A percentile compares a stretch with the other conserved stretches of the same genome.
Evolutionary conservation across 2,329 filamentous ascomycete genomes (phyloP).

Genomic region (Botrytis byssoidea): DNA sequence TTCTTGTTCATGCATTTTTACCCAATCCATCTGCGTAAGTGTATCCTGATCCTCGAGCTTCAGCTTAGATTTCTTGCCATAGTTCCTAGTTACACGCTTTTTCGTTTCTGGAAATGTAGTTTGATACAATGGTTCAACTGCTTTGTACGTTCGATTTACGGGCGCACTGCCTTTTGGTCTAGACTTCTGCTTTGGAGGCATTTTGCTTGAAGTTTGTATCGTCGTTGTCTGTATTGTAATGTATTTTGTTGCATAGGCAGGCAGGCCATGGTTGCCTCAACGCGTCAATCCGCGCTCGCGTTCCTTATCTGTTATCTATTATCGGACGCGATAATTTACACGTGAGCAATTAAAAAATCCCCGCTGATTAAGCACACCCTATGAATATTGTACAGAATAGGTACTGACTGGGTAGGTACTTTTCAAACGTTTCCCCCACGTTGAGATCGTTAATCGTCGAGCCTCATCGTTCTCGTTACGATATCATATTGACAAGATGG

Average conservation of each 20-base stretch:
- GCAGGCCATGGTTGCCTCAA: not conserved
- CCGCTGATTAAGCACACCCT: not conserved
- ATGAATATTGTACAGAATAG: not conserved
- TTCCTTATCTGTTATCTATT: not conserved
- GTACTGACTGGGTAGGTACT: not conserved
- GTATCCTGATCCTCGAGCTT: slow-evolving; percentile 32
- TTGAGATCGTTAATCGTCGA: not conserved
- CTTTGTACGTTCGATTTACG: slow-evolving; percentile 33
- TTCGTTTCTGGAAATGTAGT: slow-evolving; percentile 28
- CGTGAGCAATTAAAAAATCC: not conserved
- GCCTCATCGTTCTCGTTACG: not conserved
- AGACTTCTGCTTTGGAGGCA: slow-evolving; percentile 28
- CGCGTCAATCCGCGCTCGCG: not conserved
- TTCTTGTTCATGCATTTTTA: slow-evolving; percentile 22
- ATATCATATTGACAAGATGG: slow-evolving; percentile 3
- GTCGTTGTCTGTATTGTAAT: not conserved
- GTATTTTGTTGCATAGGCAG: not conserved
- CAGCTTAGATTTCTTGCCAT: slow-evolving; percentile 30
- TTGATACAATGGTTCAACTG: slow-evolving; percentile 32
- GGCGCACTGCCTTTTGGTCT: slow-evolving; percentile 28
- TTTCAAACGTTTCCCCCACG: not conserved
- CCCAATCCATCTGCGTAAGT: slow-evolving; percentile 37
- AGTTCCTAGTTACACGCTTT: slow-evolving; percentile 30
- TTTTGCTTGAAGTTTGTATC: not conserved
- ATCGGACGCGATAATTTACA: not conserved